Percentiles rank a stretch among this genome's conserved stretches.
These are phyloP conservation scores for Mallotus japonicus DNA, from an alignment of 441 rosid genomes.

Conservation along the genomic window DNA sequence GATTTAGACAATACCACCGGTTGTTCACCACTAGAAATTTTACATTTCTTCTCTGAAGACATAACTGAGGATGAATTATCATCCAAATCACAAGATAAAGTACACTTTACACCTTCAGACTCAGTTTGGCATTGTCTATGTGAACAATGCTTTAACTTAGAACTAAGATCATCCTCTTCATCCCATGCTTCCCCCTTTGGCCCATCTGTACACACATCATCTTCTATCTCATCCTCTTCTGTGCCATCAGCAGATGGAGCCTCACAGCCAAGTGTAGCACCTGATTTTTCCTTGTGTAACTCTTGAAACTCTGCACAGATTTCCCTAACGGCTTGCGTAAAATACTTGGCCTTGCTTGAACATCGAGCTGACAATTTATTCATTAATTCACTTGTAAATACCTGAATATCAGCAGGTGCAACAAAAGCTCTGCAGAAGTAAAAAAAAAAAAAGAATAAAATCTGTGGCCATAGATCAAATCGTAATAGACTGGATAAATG, in stretches of 20 bases:
- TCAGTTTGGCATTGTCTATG: slow-evolving; percentile 36
- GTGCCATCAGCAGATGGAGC: slow-evolving; percentile 44
- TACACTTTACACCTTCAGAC: slow-evolving; percentile 50
- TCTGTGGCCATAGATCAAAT: background rate
- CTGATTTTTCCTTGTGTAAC: slow-evolving; percentile 47
- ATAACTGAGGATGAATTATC: slow-evolving; percentile 34
- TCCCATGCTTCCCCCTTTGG: slow-evolving; percentile 36
- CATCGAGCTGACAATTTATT: slow-evolving; percentile 63
- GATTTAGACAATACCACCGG: slow-evolving; percentile 33
- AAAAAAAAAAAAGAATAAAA: slow-evolving; percentile 6
- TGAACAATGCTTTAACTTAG: slow-evolving; percentile 40
- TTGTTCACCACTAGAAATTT: slow-evolving; percentile 36
- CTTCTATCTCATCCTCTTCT: slow-evolving; percentile 47
- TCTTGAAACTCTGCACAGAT: slow-evolving; percentile 77
- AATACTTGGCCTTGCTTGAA: slow-evolving; percentile 71
- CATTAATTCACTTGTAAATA: slow-evolving; percentile 79
- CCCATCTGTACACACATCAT: slow-evolving; percentile 27
- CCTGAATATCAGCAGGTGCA: slow-evolving; percentile 80
- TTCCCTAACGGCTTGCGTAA: slow-evolving; percentile 82
- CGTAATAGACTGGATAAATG: background rate
- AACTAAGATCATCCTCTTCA: slow-evolving; percentile 39
- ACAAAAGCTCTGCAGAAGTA: slow-evolving; percentile 80
- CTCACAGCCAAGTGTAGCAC: slow-evolving; percentile 39
- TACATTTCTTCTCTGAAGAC: slow-evolving; percentile 42
- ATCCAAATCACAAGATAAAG: slow-evolving; percentile 37